Evolutionary conservation across 768 basidiomycete species (phyloP).

Genomic region (Rhizopogon sp.): DNA sequence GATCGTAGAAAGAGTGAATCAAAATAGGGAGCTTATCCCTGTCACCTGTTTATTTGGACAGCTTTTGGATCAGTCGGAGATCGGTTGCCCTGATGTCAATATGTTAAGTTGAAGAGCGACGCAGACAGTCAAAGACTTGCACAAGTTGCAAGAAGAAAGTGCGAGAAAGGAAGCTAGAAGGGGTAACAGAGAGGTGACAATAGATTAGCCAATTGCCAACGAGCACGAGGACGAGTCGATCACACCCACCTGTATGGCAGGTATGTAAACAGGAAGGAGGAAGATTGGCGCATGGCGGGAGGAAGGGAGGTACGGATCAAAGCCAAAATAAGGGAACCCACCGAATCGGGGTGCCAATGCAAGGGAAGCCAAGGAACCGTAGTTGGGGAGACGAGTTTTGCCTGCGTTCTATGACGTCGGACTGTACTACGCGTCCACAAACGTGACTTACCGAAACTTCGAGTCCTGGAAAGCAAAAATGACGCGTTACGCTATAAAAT

Average conservation of each 20-base stretch:
- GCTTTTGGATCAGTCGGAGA: background rate
- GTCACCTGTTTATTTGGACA: background rate
- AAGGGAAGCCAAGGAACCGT: background rate
- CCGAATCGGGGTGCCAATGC: background rate
- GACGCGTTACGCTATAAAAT: background rate
- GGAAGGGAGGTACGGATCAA: background rate
- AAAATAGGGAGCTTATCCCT: background rate
- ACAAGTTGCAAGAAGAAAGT: background rate
- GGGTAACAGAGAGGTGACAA: background rate
- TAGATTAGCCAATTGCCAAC: background rate
- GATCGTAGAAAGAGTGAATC: background rate
- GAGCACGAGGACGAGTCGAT: background rate
- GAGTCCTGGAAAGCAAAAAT: background rate
- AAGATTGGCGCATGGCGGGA: background rate
- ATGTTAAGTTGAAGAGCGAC: background rate
- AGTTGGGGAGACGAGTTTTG: background rate
- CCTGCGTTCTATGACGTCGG: background rate
- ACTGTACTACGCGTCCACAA: background rate
- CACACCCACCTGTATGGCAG: background rate
- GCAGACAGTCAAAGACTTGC: background rate
- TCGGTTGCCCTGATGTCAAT: background rate
- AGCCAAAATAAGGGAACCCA: slow-evolving; percentile 3
- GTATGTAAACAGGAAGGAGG: background rate
- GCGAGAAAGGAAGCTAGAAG: background rate
- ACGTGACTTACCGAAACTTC: background rate